Conservation (phyloP, 2,329 filamentous ascomycete species). For the Colletotrichum gloeosporioides region DNA sequence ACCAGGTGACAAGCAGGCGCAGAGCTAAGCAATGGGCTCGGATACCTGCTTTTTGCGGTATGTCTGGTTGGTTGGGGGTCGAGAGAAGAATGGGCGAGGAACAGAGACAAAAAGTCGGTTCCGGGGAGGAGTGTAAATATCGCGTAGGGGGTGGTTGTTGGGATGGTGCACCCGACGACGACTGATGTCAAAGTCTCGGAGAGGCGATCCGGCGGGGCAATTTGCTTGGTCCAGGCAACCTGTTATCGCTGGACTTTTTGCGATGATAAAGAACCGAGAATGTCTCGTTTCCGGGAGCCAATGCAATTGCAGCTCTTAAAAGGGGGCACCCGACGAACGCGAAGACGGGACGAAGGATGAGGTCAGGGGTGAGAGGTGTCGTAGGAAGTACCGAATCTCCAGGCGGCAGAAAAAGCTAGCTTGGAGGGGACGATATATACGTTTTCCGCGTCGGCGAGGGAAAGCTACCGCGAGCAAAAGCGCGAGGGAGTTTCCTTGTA, state of each 20-base stretch:
- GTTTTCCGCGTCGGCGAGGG: background rate
- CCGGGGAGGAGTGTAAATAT: slow-evolving; percentile 19
- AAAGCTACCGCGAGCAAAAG: slow-evolving; percentile 1
- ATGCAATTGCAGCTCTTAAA: background rate
- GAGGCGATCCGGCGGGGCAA: slow-evolving; percentile 9
- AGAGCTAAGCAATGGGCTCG: slow-evolving; percentile 19
- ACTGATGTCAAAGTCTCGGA: slow-evolving; percentile 19
- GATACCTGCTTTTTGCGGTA: slow-evolving; percentile 12
- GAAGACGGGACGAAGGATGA: slow-evolving; percentile 15
- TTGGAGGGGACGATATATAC: slow-evolving; percentile 8
- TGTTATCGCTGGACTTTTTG: background rate
- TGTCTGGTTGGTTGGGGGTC: background rate
- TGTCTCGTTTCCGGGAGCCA: slow-evolving; percentile 6
- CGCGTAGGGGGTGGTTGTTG: slow-evolving; percentile 4
- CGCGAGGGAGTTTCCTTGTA: slow-evolving; percentile 17
- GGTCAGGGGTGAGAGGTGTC: background rate
- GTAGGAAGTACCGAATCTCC: background rate
- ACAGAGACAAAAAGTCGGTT: slow-evolving; percentile 8
- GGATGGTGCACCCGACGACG: background rate
- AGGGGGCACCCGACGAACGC: background rate
- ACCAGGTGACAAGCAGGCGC: slow-evolving; percentile 11
- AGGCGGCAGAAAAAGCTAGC: background rate
- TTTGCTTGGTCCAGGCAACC: background rate
- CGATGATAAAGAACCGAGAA: background rate
- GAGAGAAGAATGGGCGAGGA: background rate